phyloP scores from a whole-genome alignment of 2,329 filamentous ascomycete genomes.

The Colletotrichum sp. region DNA sequence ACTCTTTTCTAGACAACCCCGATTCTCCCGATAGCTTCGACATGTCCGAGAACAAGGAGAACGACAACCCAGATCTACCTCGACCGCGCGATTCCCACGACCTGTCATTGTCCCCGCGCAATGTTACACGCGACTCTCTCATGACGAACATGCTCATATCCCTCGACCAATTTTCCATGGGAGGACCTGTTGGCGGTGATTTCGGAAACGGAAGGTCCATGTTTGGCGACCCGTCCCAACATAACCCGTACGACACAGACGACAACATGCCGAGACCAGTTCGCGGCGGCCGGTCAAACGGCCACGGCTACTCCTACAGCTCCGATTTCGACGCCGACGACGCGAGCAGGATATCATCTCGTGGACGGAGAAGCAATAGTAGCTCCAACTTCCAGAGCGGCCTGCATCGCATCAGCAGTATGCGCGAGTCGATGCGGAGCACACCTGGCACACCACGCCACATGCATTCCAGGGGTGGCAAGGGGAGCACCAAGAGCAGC shows the following conservation, averaged over 20 bases:
- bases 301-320: conserved; percentile 58
- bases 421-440: conserved; percentile 52
- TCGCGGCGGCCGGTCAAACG: conserved; percentile 23
- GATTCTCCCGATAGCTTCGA: conserved; percentile 40
- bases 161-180: conserved; percentile 80
- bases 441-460: conserved; percentile 46
- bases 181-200: conserved; percentile 14
- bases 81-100: conserved; percentile 76
- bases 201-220: background rate
- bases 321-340: conserved; percentile 66
- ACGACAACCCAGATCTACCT: conserved; percentile 29
- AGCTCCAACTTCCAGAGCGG: conserved; percentile 72
- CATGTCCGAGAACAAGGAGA: conserved; percentile 32
- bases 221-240: conserved; percentile 16
- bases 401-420: conserved; percentile 67
- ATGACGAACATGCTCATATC: conserved; percentile 96
- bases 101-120: conserved; percentile 77
- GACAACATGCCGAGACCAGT: conserved; percentile 12
- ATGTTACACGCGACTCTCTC: conserved; percentile 85
- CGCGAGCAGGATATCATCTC: conserved; percentile 58
- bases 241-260: conserved; percentile 19
- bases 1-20: conserved; percentile 43
- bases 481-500: conserved; percentile 78
- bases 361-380: conserved; percentile 78
- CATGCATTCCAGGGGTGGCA: conserved; percentile 61